These are phyloP conservation scores for Leishmania major DNA, from an alignment of 208 protist species.

Conservation along the genomic window DNA sequence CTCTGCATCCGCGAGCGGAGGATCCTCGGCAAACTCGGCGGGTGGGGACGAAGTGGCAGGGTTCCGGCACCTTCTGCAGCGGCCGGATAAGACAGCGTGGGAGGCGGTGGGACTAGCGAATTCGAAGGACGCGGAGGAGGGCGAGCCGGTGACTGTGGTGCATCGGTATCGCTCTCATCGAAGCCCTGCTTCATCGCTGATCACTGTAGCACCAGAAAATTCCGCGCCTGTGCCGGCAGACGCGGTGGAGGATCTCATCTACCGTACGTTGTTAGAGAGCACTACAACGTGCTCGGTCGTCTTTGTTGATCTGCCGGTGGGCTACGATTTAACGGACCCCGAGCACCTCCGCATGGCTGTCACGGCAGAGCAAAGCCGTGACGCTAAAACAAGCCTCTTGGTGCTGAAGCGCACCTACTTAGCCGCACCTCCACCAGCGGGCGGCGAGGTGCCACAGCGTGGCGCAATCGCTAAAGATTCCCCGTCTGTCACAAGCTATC, in stretches of 20 bases:
- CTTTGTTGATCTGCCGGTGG: slow-evolving; percentile 49
- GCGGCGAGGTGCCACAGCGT: slow-evolving; percentile 12
- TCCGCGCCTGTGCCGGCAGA: neutral
- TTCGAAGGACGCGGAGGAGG: neutral
- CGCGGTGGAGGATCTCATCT: neutral
- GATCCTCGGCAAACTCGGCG: neutral
- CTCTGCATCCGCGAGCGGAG: neutral
- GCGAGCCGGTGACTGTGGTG: neutral
- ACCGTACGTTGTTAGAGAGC: neutral
- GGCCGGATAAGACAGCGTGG: no score
- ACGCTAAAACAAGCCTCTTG: slow-evolving; percentile 20
- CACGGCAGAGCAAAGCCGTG: slow-evolving; percentile 17
- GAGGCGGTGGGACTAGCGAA: neutral
- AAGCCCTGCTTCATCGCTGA: neutral
- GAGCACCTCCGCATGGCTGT: slow-evolving; percentile 69
- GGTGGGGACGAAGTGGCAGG: neutral
- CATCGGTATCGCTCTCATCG: slow-evolving; percentile 1
- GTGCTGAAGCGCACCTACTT: slow-evolving; percentile 25
- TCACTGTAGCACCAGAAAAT: neutral
- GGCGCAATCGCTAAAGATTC: slow-evolving; percentile 21
- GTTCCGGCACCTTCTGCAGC: slow-evolving; percentile 10
- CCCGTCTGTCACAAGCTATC: slow-evolving; percentile 19
- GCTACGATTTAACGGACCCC: slow-evolving; percentile 50
- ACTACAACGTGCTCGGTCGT: neutral
- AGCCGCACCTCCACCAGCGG: slow-evolving; percentile 1